A percentile compares a stretch with the other conserved stretches of the same genome.
phyloP scores from a whole-genome alignment of 352 stramenopile genomes.

The Pythium pyrilobum region DNA sequence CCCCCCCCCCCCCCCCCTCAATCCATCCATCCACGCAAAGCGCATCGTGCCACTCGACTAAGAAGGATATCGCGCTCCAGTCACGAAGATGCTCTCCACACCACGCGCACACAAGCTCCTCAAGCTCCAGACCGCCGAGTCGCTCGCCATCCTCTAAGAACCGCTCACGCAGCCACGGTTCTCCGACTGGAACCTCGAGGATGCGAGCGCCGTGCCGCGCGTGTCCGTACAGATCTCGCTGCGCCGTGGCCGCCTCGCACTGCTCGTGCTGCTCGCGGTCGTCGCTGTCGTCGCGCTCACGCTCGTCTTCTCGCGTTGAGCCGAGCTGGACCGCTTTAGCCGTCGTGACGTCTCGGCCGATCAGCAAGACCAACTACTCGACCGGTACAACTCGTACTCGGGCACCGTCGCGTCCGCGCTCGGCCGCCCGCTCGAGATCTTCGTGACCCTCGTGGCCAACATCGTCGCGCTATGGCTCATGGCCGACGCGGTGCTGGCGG shows the following conservation, averaged over 20 bases:
- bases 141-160: neutral
- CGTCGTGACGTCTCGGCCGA: neutral
- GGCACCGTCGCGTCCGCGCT: neutral
- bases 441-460: neutral
- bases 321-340: neutral
- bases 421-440: neutral
- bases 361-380: neutral
- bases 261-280: neutral
- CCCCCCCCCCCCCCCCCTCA: too few relatives aligned
- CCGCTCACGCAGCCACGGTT: neutral
- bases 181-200: neutral
- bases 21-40: too few relatives aligned
- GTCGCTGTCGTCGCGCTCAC: neutral
- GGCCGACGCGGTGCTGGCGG: neutral
- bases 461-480: neutral
- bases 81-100: too few relatives aligned
- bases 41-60: too few relatives aligned
- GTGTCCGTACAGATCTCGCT: neutral
- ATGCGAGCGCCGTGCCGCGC: neutral
- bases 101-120: neutral
- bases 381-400: constrained; percentile 6
- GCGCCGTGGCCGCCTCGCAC: neutral
- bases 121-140: neutral
- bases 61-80: too few relatives aligned
- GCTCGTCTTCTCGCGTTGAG: neutral